Evolutionary conservation across 495 filamentous ascomycete genomes (phyloP), one percentile per base, ranked within the genome.

Genomic region (Bathelium albidoporum): DNA sequence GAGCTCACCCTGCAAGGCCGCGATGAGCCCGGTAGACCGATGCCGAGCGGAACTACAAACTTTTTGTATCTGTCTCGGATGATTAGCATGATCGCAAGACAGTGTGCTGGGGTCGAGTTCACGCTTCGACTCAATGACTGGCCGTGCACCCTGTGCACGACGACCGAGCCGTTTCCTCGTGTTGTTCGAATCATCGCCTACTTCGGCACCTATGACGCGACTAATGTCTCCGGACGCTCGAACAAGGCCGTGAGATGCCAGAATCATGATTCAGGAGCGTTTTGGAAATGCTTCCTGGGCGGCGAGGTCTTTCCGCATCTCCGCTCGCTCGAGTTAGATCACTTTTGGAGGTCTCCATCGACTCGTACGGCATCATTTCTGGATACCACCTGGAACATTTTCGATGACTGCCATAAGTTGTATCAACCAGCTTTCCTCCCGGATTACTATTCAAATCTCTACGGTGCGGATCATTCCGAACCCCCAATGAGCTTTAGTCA

Each of bases 291-390:
- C 24, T 55, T n/a, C 20, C 49, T 55, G 7, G 49, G 49, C 2
- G 49, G 49, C 9, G 24, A 26, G 7, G 49, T 55, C 22, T 55
- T 55, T 16, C 49, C 49, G 2, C 22, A 55, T 16, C 24, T 55
- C 9, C 49, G 24, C 10, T 55, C 49, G 12, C 49, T 55, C 20
- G 49, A 55, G 16, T 24, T 55, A 1, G 49, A 55, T 55, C 49
- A 55, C 24, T 55, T 55, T 24, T 55, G 49, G 49, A 55, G 29
- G 49, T 55, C 49, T 29, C 49, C 49, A 55, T 28, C 49, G 20
- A 24, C 26, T 29, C 49, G 49, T 24, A 55, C 49, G 7, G 20
- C 9, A 12, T 55, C 49, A 9, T 3, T 55, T 5, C 24, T 55
- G 9, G 49, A 55, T 24, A 24, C 16, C 49, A 24, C 44, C 20